Evolutionary conservation across 1,139 yeast genomes (phyloP), one percentile per base, ranked within the genome.

Genomic region (Trichomonascaceae sp.): DNA sequence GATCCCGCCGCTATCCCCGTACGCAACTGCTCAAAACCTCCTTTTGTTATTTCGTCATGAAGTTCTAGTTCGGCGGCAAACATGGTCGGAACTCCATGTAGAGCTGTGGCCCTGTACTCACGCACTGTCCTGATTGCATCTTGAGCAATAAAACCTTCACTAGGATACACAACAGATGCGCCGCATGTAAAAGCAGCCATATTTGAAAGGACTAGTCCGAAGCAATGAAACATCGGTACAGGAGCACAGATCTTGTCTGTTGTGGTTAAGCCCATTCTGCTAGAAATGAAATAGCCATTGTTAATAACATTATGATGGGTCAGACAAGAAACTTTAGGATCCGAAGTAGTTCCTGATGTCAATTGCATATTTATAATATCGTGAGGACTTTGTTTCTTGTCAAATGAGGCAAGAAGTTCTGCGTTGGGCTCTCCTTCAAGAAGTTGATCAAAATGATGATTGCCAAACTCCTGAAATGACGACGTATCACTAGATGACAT

Each of bases 21-120:
- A 18, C 63, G 59, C 24, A 68, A 60, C 24, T 58, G 58, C 46
- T 62, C 57, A 53, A 64, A 58, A 10, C 66, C 66, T 13, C 63
- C 64, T 50, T 60, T 52, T 8, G 58, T 55, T 43, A 61, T 55
- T 44, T 60, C 63, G 15, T 65, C 64, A 20, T 59, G 57, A 20
- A 63, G 58, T 49, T 66, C 71, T 45, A 68, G 57, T 53, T 67
- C 66, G 6, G 68, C 64, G 4, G 67, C 66, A 55, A 65, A 68
- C 72, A 68, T 68, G 18, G 71, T 68, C 7, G 72, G 72, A 2
- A 68, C 71, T 8, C 72, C 72, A 44, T 65, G 62, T 10, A 68
- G 55, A 4, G 65, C 70, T 1, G 70, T 64, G 53, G 70, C 66
- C 18, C 60, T 52, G 53, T 66, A 61, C 51, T 62, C 53, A 41